Evolutionary conservation across 768 basidiomycete species (phyloP), one percentile per base, ranked within the genome.

Genomic region (Auricularia sp.): DNA sequence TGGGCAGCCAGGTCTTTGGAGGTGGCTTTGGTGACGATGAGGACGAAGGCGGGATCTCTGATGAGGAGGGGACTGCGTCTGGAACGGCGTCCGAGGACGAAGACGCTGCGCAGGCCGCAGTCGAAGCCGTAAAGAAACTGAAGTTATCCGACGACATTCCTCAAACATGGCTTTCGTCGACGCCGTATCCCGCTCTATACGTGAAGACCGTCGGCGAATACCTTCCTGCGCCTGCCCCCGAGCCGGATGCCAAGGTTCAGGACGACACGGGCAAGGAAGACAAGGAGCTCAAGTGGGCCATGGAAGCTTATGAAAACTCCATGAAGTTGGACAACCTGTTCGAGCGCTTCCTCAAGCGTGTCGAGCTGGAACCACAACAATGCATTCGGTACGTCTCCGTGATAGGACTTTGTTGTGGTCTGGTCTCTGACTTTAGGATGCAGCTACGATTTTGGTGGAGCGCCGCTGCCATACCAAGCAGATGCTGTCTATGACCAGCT

Each of bases 401-500:
- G 8, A 64, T 18, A 42, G 64, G 66, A 33, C 43, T n/a, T 61
- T 36, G 21, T 61, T 44, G 12, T 23, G 60, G 36, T 56, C 29
- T 21, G 29, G 18, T 42, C 35, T 11, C 23, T 64, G 51, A 47
- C 61, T 56, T 60, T 59, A 53, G 64, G 62, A 34, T 23, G 14
- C 70, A 94, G 93, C 62, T 98, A 98, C 71, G 93, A 97, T 58
- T 79, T 94, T n/a, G 82, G 83, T 36, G 91, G 93, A 29, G 82
- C 77, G 0, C 96, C 96, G 2, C 78, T 98, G 3, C 90, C 93
- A 10, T 98, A 89, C 74, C 82, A 88, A n/a, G 84, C 85, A 16
- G 94, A 94, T 68, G 75, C 77, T 2, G 79, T 87, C 7, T 93
- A 87, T 75, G 77, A 87, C 61, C 72, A 75, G 21, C 80, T 97